These are phyloP conservation scores for Botrytis pseudocinerea DNA, from an alignment of 2,329 filamentous ascomycete species.

Conservation along the genomic window DNA sequence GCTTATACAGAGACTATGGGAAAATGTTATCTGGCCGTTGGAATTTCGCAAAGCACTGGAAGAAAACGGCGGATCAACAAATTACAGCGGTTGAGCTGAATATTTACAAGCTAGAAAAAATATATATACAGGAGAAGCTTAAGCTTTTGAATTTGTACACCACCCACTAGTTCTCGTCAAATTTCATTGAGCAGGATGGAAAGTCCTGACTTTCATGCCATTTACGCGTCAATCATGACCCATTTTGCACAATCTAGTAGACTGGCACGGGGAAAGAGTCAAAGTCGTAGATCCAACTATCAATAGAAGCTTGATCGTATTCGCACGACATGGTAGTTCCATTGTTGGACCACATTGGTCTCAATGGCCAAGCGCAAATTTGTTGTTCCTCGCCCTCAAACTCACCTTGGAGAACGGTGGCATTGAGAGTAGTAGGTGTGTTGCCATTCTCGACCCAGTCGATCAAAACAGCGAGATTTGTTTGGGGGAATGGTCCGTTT, in stretches of 20 bases:
- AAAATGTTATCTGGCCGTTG: not conserved
- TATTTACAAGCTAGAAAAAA: not conserved
- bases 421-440: slow-evolving; percentile 43
- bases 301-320: slow-evolving; percentile 35
- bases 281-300: slow-evolving; percentile 40
- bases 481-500: slow-evolving; percentile 43
- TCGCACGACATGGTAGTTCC: slow-evolving; percentile 37
- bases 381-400: slow-evolving; percentile 42
- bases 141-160: not conserved
- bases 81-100: not conserved
- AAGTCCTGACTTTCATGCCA: not conserved
- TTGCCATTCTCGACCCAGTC: slow-evolving; percentile 64
- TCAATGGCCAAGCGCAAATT: slow-evolving; percentile 46
- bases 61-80: not conserved
- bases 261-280: slow-evolving; percentile 27
- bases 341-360: slow-evolving; percentile 39
- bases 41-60: not conserved
- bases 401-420: slow-evolving; percentile 40
- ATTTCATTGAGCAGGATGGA: not conserved
- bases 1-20: not conserved
- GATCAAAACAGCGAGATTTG: slow-evolving; percentile 70
- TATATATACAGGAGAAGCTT: not conserved
- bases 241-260: slow-evolving; percentile 23
- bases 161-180: not conserved
- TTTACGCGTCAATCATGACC: not conserved